Evolutionary conservation across 768 basidiomycete species (phyloP).

Genomic region (Termitomyces sp.): DNA sequence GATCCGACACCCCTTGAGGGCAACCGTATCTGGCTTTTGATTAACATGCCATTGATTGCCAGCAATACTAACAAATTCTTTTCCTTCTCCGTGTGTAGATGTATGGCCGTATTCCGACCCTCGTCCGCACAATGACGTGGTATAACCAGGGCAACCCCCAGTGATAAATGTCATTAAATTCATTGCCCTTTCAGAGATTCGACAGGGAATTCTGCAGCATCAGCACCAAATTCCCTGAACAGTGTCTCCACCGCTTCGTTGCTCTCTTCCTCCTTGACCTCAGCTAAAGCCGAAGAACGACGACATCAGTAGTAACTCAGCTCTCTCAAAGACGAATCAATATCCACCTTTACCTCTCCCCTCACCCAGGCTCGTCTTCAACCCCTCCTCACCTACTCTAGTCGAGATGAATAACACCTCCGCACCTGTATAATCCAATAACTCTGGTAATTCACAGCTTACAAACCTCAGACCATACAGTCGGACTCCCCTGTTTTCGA

Average conservation of each 20-base stretch:
- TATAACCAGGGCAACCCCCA: no score
- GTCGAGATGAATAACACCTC: constrained; percentile 30
- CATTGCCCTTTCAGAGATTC: constrained; percentile 49
- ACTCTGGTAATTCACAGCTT: constrained; percentile 40
- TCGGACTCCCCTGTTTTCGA: constrained; percentile 25
- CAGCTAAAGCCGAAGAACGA: constrained; percentile 27
- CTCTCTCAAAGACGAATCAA: no score
- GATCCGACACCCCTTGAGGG: no score
- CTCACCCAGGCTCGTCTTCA: constrained; percentile 43
- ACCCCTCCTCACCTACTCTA: constrained; percentile 37
- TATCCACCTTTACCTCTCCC: constrained; percentile 44
- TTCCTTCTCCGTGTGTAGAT: no score
- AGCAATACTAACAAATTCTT: no score
- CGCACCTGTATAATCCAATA: constrained; percentile 50
- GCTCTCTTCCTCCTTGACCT: constrained; percentile 32
- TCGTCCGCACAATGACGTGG: no score
- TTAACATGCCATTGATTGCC: no score
- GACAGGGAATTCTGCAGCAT: constrained; percentile 32
- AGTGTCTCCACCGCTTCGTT: constrained; percentile 32
- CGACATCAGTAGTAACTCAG: no score
- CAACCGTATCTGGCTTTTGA: no score
- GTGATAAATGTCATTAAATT: no score
- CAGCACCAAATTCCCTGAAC: constrained; percentile 39
- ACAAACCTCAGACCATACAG: constrained; percentile 50
- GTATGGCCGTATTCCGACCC: no score